Conservation (phyloP, 2,329 filamentous ascomycete genomes). For the Didymella exigua region DNA sequence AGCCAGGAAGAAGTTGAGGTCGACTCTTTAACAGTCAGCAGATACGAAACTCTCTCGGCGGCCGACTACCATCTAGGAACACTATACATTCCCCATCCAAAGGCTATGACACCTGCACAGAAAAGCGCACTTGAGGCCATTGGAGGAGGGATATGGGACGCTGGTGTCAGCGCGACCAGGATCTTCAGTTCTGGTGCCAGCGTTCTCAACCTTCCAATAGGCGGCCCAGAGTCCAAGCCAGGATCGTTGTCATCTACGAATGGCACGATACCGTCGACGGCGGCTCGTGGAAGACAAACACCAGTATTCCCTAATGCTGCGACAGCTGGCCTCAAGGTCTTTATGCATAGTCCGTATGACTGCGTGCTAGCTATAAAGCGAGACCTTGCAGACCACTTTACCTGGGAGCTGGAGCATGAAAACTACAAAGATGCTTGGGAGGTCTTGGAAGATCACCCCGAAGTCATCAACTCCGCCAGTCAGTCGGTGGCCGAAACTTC, state of each 20-base stretch:
- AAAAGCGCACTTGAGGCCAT: conserved; percentile 78
- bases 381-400: conserved; percentile 82
- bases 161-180: conserved; percentile 81
- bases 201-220: conserved; percentile 58
- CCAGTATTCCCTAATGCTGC: conserved; percentile 56
- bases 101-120: conserved; percentile 65
- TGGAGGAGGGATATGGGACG: conserved; percentile 84
- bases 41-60: conserved; percentile 82
- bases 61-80: conserved; percentile 91
- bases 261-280: conserved; percentile 16
- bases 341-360: conserved; percentile 95
- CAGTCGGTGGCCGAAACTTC: conserved; percentile 49
- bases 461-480: conserved; percentile 58
- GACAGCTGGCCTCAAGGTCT: conserved; percentile 75
- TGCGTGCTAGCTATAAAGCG: conserved; percentile 91
- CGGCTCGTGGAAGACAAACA: conserved; percentile 27
- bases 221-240: conserved; percentile 47
- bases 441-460: conserved; percentile 84
- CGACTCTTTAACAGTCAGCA: conserved; percentile 82
- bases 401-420: conserved; percentile 82
- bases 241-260: conserved; percentile 43
- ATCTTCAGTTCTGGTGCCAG: conserved; percentile 89
- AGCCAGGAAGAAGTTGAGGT: conserved; percentile 85
- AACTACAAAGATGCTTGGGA: conserved; percentile 88
- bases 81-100: conserved; percentile 74